Base-by-base conservation (phyloP, 2,329 filamentous ascomycete genomes). In the Colletotrichum scovillei region DNA sequence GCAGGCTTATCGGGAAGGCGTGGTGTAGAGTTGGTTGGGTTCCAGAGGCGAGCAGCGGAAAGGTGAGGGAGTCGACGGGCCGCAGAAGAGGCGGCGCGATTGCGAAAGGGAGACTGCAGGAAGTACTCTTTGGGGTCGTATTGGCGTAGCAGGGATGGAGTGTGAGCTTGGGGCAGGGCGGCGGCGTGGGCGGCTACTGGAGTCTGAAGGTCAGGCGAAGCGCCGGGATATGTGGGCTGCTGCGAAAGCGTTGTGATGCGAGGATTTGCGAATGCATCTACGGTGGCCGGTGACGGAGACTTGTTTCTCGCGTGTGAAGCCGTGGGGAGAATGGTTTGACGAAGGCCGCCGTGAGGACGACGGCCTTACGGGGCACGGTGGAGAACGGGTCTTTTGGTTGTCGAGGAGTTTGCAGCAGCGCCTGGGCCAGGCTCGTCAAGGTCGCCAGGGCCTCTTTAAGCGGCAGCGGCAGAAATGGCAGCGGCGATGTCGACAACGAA, bases 11-110 rank as follows among this genome's bases (percentile, higher is more conserved):
- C 78, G 68, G 82, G 75, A 67, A 80, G 76, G 71, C 88, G 84
- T 57, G 88, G 88, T 2, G 89, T 90, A 30, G 88, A 91, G 78
- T 91, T 91, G 72, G 88, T 88, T 28, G 89, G 89, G 77, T 91
- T 91, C 89, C 89, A 91, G 75, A 91, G 87, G 46, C 88, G 87
- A 58, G 86, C 85, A 26, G 87, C 83, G 5, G 85, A 83, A 35
- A 85, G 82, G 35, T 83, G 84, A 65, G 81, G 83, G 60, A 83
- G 79, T 30, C 83, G 82, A 38, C 76, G 81, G 30, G 79, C 78
- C 24, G 74, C 74, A 32, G 71, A 73, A 58, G 76, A 75, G 56
- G 80, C 79, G 38, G 83, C 80, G 75, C 81, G 84, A 75, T 78
- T 86, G 74, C 85, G 86, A 77, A 89, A 88, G 75, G 86, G 84